These are phyloP conservation scores for Irpex sp. DNA, from an alignment of 1,284 basidiomycete genomes.

Conservation along the genomic window DNA sequence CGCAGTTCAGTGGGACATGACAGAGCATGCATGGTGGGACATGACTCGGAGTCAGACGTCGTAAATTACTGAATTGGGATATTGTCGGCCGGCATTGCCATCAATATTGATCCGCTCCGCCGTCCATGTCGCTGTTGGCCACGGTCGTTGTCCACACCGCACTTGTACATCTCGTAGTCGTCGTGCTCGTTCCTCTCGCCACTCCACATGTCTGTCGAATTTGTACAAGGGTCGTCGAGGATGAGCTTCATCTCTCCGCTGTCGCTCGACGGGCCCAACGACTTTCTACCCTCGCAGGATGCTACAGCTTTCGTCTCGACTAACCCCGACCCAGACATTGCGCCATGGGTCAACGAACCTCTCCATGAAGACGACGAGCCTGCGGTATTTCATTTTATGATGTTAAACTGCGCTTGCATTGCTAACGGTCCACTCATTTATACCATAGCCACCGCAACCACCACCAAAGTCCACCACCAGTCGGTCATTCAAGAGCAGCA, in stretches of 20 bases:
- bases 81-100: neutral
- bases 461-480: neutral
- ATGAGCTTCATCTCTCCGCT: constrained; percentile 11
- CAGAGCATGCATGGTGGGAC: no score
- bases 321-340: constrained; percentile 18
- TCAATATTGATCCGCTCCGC: constrained; percentile 1
- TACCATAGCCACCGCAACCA: neutral
- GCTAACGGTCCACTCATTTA: neutral
- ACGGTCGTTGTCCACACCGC: no score
- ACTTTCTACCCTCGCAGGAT: constrained; percentile 17
- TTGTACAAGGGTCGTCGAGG: constrained; percentile 2
- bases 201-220: neutral
- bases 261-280: constrained; percentile 11
- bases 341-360: constrained; percentile 17
- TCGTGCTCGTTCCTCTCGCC: constrained; percentile 7
- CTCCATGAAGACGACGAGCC: constrained; percentile 6
- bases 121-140: neutral
- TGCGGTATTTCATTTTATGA: neutral
- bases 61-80: no score
- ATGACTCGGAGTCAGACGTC: no score
- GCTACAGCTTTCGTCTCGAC: constrained; percentile 15
- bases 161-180: neutral
- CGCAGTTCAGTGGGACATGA: no score
- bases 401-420: neutral
- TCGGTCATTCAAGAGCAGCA: neutral